These are phyloP conservation scores for Crithidia brevicula DNA, from an alignment of 208 protist genomes.

Conservation along the genomic window DNA sequence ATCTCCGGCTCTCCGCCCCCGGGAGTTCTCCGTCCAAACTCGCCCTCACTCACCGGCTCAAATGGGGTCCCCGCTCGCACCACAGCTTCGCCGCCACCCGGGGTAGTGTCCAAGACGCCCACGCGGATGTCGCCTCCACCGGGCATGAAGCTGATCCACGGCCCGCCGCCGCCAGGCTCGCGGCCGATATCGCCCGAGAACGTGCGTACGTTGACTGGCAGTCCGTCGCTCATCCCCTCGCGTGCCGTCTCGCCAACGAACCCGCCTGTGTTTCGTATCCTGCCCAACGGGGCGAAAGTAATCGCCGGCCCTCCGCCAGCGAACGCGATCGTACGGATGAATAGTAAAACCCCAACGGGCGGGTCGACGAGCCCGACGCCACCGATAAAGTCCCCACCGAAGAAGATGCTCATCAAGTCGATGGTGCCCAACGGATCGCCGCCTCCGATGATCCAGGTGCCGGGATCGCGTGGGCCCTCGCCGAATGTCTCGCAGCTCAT, in stretches of 20 bases:
- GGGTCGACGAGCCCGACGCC: conserved; percentile 14
- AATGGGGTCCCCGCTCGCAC: neutral
- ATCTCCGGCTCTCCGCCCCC: conserved; percentile 5
- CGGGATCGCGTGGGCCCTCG: conserved; percentile 13
- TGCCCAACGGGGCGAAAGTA: conserved; percentile 59
- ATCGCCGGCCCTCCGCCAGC: conserved; percentile 55
- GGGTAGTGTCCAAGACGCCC: conserved; percentile 12
- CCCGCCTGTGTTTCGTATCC: conserved; percentile 18
- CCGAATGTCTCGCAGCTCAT: conserved; percentile 25
- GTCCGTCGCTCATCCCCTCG: conserved; percentile 15
- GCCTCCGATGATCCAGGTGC: conserved; percentile 13
- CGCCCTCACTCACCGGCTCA: conserved; percentile 1
- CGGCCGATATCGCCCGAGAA: conserved; percentile 25
- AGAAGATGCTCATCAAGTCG: conserved; percentile 39
- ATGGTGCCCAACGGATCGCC: conserved; percentile 9
- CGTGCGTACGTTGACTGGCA: conserved; percentile 8
- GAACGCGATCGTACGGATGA: conserved; percentile 22
- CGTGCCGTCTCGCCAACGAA: conserved; percentile 37
- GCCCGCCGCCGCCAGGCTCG: conserved; percentile 50
- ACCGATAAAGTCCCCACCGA: conserved; percentile 22
- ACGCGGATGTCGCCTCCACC: conserved; percentile 32
- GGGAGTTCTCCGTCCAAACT: neutral
- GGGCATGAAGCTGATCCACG: conserved; percentile 46
- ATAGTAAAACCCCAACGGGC: conserved; percentile 17
- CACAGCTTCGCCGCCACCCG: conserved; percentile 24